Evolutionary conservation across 148 eudicot genomes (phyloP), one percentile per base, ranked within the genome.

Genomic region (Dysphania ambrosioides): DNA sequence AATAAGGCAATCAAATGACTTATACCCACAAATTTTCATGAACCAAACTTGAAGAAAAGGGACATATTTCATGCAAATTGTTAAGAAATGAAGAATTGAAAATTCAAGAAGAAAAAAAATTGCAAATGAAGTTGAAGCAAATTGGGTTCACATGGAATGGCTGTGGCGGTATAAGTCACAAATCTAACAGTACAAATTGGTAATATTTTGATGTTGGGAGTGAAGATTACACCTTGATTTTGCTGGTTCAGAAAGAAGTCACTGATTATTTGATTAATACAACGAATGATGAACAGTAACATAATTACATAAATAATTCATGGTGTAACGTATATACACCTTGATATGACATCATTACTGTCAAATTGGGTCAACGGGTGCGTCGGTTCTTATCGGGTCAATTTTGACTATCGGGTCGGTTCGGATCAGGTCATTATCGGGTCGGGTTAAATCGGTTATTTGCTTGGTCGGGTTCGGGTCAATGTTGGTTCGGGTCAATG

Each of bases 1-100:
- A 13, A 68, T 73, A 79, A 38, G 77, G 70, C 69, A 68, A 67
- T 27, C 73, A 73, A 79, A 31, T 44, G 10, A 68, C 53, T 16
- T 5, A 9, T 40, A 53, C 77, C 58, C 73, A 68, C 24, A 73
- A 41, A 79, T 34, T 55, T 31, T 5, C 19, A 49, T 47, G 3
- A 73, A 44, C 53, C 27, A 21, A 31, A 23, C 24, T 41, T 5
- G 3, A 26, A 16, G 9, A 73, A 47, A 40, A 12, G 32, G 34
- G 19, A 38, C 18, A 35, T 10, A 16, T 15, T 3, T 18, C 35
- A 73, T 10, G 9, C 55, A 70, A 47, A 32, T 62, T 51, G 3
- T 30, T 38, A n/a, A 57, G 15, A 72, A 44, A 26, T 41, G 5
- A n/a, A 59, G 10, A 5, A 41, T 44, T 34, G n/a, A n/a, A 21